Evolutionary conservation across 495 filamentous ascomycete genomes (phyloP).

Genomic region (Aspergillus ellipticus): DNA sequence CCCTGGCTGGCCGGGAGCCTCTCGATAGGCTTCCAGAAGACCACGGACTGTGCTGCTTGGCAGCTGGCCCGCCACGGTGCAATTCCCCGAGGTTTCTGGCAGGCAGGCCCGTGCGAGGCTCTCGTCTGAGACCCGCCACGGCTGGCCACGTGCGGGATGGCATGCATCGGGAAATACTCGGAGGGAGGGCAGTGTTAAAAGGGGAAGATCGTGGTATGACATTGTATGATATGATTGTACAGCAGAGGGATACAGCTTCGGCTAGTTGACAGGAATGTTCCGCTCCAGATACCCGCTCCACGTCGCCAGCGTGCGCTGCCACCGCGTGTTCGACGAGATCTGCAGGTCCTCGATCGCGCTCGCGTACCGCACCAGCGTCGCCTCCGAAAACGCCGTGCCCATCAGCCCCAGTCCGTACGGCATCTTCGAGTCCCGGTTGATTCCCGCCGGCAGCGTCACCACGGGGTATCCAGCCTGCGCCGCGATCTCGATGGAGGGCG

Average conservation of each 20-base stretch:
- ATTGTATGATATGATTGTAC: too few relatives aligned
- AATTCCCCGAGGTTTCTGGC: too few relatives aligned
- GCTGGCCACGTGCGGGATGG: too few relatives aligned
- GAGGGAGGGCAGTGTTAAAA: too few relatives aligned
- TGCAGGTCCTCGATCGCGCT: slow-evolving; percentile 68
- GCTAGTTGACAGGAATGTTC: slow-evolving; percentile 44
- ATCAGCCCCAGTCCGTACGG: slow-evolving; percentile 67
- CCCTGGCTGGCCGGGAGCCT: neutral
- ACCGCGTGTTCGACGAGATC: slow-evolving; percentile 30
- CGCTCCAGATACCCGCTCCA: slow-evolving; percentile 51
- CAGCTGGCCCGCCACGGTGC: neutral
- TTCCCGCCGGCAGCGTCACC: slow-evolving; percentile 62
- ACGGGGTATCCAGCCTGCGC: slow-evolving; percentile 65
- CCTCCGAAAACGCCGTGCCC: slow-evolving; percentile 62
- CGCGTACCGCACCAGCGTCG: slow-evolving; percentile 56
- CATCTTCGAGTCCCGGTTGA: slow-evolving; percentile 55
- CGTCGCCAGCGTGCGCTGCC: slow-evolving; percentile 43
- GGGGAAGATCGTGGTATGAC: too few relatives aligned
- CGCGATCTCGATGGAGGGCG: slow-evolving; percentile 54
- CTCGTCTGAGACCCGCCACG: too few relatives aligned
- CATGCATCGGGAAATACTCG: too few relatives aligned
- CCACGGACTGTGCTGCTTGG: neutral
- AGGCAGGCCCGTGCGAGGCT: too few relatives aligned
- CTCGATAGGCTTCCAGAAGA: neutral
- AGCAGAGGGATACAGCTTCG: too few relatives aligned